A percentile compares a stretch with the other conserved stretches of the same genome.
Evolutionary conservation across 306 rosid species (phyloP).

Genomic region (Styphnolobium japonicum): DNA sequence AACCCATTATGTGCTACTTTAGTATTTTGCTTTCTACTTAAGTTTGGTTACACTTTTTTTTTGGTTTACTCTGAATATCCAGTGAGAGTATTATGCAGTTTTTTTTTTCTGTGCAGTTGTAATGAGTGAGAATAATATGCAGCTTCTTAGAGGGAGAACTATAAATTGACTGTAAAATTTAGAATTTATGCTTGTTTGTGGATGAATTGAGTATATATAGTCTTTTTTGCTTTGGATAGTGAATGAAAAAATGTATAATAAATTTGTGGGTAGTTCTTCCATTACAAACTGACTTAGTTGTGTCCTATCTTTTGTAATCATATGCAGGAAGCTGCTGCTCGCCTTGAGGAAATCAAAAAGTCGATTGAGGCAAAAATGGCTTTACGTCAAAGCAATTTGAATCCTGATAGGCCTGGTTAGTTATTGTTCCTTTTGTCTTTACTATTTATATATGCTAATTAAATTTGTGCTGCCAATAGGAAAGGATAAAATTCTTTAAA

Average conservation of each 20-base stretch:
- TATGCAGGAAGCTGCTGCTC: conserved; percentile 80
- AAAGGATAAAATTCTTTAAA: conserved; percentile 4
- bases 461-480: not conserved
- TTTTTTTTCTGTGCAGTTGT: not conserved
- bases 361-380: conserved; percentile 83
- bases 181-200: not conserved
- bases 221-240: not conserved
- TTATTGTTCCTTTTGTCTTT: conserved; percentile 7
- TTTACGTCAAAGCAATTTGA: conserved; percentile 88
- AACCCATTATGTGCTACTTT: not conserved
- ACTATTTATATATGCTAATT: not conserved
- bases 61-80: not conserved
- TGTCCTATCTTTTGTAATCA: not conserved
- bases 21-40: not conserved
- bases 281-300: conserved; percentile 6
- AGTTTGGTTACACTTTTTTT: not conserved
- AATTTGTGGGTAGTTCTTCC: conserved; percentile 7
- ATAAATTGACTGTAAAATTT: not conserved
- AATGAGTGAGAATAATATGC: not conserved
- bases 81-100: not conserved
- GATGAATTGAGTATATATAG: not conserved
- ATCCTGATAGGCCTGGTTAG: conserved; percentile 97
- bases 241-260: not conserved
- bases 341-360: conserved; percentile 85
- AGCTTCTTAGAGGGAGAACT: not conserved